Conservation (phyloP, 2,329 filamentous ascomycete genomes). For the Colletotrichum melonis region DNA sequence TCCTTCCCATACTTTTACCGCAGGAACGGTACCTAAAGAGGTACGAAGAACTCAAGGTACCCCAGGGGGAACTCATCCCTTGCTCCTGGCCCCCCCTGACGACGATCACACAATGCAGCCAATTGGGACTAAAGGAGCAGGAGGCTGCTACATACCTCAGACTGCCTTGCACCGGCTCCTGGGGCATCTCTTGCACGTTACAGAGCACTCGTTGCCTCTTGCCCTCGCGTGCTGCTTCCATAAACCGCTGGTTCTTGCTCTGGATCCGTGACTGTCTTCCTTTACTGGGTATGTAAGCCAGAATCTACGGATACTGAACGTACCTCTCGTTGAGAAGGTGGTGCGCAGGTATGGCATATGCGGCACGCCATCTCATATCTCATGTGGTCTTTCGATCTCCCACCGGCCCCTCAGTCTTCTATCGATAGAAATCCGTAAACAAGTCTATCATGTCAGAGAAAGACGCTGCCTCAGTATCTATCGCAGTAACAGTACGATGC, state of each 20-base stretch:
- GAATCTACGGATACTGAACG: neutral
- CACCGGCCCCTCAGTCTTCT: neutral
- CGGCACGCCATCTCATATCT: neutral
- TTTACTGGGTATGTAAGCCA: neutral
- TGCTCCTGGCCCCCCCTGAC: conserved; percentile 1
- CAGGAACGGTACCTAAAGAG: neutral
- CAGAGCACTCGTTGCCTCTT: neutral
- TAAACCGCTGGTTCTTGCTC: neutral
- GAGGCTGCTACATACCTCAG: conserved; percentile 33
- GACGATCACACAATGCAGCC: conserved; percentile 31
- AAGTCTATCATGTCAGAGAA: neutral
- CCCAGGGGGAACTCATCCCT: neutral
- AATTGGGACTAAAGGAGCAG: conserved; percentile 5
- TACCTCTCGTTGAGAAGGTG: neutral
- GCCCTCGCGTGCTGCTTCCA: neutral
- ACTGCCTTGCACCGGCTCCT: conserved; percentile 17
- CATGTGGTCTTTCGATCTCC: neutral
- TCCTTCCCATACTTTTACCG: neutral
- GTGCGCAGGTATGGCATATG: neutral
- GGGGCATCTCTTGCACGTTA: neutral
- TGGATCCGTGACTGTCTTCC: neutral
- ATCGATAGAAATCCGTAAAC: neutral
- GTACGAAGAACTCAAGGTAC: neutral
- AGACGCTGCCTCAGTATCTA: too few relatives aligned
- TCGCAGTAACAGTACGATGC: neutral